Evolutionary conservation across 768 basidiomycete species (phyloP).

Genomic region (Cystobasidium onofrii): DNA sequence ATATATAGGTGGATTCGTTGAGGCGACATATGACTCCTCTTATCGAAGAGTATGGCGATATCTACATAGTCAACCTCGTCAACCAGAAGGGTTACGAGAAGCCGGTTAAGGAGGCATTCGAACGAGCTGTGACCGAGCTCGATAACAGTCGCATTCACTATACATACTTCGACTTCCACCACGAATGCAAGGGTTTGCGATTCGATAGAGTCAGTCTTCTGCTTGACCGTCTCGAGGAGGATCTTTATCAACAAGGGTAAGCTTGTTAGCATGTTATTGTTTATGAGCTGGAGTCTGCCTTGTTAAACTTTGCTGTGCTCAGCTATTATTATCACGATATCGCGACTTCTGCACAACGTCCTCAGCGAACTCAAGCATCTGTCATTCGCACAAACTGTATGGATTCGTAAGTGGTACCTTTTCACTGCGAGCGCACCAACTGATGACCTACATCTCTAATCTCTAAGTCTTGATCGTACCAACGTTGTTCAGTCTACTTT

Average conservation of each 20-base stretch:
- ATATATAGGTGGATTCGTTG: slow-evolving; percentile 63
- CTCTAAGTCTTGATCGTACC: slow-evolving; percentile 66
- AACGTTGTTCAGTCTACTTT: slow-evolving; percentile 91
- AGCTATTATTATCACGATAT: slow-evolving; percentile 71
- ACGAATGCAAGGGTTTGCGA: slow-evolving; percentile 85
- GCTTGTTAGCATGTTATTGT: slow-evolving; percentile 32
- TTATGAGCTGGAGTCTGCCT: too few relatives aligned
- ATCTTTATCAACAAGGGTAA: slow-evolving; percentile 63
- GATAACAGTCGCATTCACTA: slow-evolving; percentile 64
- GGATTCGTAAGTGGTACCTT: slow-evolving; percentile 52
- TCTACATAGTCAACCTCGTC: slow-evolving; percentile 77
- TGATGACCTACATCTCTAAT: too few relatives aligned
- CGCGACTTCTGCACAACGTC: slow-evolving; percentile 46
- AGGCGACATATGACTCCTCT: slow-evolving; percentile 66
- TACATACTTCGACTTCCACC: slow-evolving; percentile 95
- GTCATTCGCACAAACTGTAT: slow-evolving; percentile 91
- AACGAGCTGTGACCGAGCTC: slow-evolving; percentile 63
- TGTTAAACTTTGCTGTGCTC: neutral
- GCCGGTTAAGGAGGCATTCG: slow-evolving; percentile 91
- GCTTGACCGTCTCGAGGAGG: slow-evolving; percentile 64
- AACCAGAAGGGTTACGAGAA: slow-evolving; percentile 88
- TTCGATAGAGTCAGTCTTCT: slow-evolving; percentile 85
- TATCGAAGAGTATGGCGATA: slow-evolving; percentile 64
- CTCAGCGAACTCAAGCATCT: slow-evolving; percentile 61
- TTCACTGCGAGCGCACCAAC: too few relatives aligned